Percentiles rank a stretch among this genome's conserved stretches.
Conservation (phyloP, 192 early-diverging fungal species). For the Backusella mclennaniae region DNA sequence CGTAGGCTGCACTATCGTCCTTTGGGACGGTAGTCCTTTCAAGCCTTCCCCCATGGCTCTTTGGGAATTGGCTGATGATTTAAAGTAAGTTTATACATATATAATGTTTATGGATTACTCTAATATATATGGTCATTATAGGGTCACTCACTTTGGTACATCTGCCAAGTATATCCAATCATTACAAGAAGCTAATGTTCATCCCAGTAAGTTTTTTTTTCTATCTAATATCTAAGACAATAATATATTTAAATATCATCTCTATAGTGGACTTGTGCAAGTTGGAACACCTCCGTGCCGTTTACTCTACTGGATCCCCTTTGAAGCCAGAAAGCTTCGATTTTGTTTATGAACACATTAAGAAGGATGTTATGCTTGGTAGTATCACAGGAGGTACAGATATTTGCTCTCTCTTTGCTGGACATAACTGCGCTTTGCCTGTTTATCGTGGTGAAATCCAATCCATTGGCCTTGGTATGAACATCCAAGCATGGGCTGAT, state of each 20-base stretch:
- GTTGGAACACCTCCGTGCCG: constrained; percentile 63
- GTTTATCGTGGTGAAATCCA: constrained; percentile 96
- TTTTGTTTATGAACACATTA: constrained; percentile 86
- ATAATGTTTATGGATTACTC: background rate
- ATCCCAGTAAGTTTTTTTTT: constrained; percentile 46
- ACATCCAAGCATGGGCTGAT: constrained; percentile 87
- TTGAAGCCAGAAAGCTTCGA: constrained; percentile 91
- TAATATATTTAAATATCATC: background rate
- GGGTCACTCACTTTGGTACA: constrained; percentile 88
- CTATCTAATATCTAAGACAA: background rate
- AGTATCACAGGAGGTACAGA: constrained; percentile 98
- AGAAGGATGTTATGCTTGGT: constrained; percentile 81
- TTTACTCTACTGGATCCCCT: constrained; percentile 95
- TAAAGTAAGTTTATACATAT: constrained; percentile 35
- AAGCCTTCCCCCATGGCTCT: constrained; percentile 72
- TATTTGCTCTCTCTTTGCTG: constrained; percentile 94
- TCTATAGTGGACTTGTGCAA: constrained; percentile 48
- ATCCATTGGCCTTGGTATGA: constrained; percentile 90
- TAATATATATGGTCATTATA: constrained; percentile 14
- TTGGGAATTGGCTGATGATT: constrained; percentile 77
- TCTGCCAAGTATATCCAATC: constrained; percentile 96
- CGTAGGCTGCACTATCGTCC: constrained; percentile 74
- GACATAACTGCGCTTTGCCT: constrained; percentile 84
- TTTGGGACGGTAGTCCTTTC: constrained; percentile 95
- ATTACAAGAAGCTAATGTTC: constrained; percentile 71